Evolutionary conservation across 805 yeast species (phyloP).

Genomic region (Candida methanosorbosa): DNA sequence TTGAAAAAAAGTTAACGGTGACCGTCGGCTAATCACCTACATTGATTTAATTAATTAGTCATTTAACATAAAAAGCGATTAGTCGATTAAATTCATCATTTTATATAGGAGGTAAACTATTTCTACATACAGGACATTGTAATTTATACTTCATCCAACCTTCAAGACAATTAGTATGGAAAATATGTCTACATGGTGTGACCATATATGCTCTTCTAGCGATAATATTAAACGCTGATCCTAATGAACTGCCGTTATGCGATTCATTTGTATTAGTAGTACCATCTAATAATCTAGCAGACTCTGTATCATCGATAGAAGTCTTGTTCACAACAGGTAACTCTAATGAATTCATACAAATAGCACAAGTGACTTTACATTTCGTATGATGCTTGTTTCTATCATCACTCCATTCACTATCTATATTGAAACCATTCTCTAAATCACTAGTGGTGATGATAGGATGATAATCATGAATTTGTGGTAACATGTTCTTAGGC

Average conservation of each 20-base stretch:
- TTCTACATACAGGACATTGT: slow-evolving; percentile 91
- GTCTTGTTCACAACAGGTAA: slow-evolving; percentile 33
- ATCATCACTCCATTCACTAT: slow-evolving; percentile 11
- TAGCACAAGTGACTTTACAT: slow-evolving; percentile 70
- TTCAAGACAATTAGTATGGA: slow-evolving; percentile 84
- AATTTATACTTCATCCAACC: slow-evolving; percentile 89
- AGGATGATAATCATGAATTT: slow-evolving; percentile 79
- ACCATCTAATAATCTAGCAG: slow-evolving; percentile 1
- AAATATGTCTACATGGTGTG: slow-evolving; percentile 87
- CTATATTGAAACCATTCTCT: slow-evolving; percentile 47
- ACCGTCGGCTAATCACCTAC: background rate
- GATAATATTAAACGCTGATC: slow-evolving; percentile 16
- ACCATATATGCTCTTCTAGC: slow-evolving; percentile 54
- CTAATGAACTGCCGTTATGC: too few relatives aligned
- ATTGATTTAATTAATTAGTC: too few relatives aligned
- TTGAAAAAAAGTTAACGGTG: background rate
- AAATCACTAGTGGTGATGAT: slow-evolving; percentile 48
- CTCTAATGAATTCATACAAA: slow-evolving; percentile 79
- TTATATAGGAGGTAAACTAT: slow-evolving; percentile 73
- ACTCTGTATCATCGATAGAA: slow-evolving; percentile 3
- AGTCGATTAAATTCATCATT: background rate
- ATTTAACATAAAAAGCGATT: too few relatives aligned
- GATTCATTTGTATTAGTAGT: slow-evolving; percentile 3
- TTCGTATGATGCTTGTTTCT: slow-evolving; percentile 26
- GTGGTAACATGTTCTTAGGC: slow-evolving; percentile 66